phyloP scores from a whole-genome alignment of 306 rosid species.

The Cucurbita argyrosperma region DNA sequence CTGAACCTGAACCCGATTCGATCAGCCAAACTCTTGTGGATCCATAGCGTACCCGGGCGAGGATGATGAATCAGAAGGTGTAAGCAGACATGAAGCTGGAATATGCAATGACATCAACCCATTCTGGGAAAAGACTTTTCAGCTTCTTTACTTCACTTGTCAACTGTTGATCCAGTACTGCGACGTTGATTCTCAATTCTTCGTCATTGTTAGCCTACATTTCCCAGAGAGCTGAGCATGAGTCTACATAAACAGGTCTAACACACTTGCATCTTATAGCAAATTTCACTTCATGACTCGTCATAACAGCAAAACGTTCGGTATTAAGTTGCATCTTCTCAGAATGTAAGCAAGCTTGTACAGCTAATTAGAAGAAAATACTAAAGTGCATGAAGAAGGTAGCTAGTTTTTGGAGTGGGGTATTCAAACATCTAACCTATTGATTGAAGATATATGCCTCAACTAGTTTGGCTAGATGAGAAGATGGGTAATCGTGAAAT shows the following conservation, averaged over 20 bases:
- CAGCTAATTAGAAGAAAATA: background rate
- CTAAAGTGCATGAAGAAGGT: background rate
- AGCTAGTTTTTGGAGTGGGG: background rate
- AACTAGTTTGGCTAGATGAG: background rate
- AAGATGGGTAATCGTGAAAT: background rate
- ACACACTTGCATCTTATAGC: background rate
- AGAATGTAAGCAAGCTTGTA: background rate
- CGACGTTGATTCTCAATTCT: slow-evolving; percentile 57
- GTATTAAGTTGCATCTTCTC: background rate
- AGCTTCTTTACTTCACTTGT: slow-evolving; percentile 47
- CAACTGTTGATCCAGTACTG: slow-evolving; percentile 73
- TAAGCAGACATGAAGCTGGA: slow-evolving; percentile 69
- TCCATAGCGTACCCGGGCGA: background rate
- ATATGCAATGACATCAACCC: slow-evolving; percentile 69
- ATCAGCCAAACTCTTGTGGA: background rate
- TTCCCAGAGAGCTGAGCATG: background rate
- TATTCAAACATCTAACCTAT: background rate
- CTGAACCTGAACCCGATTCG: background rate
- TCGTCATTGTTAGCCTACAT: slow-evolving; percentile 54
- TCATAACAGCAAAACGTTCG: background rate
- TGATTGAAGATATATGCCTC: background rate
- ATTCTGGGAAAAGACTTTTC: slow-evolving; percentile 63
- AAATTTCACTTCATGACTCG: background rate
- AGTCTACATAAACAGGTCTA: background rate
- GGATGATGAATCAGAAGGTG: slow-evolving; percentile 12